Percentiles rank a stretch among this genome's conserved stretches.
These are phyloP conservation scores for Hypoxylon sp. DNA, from an alignment of 2,329 filamentous ascomycete genomes.

Conservation along the genomic window DNA sequence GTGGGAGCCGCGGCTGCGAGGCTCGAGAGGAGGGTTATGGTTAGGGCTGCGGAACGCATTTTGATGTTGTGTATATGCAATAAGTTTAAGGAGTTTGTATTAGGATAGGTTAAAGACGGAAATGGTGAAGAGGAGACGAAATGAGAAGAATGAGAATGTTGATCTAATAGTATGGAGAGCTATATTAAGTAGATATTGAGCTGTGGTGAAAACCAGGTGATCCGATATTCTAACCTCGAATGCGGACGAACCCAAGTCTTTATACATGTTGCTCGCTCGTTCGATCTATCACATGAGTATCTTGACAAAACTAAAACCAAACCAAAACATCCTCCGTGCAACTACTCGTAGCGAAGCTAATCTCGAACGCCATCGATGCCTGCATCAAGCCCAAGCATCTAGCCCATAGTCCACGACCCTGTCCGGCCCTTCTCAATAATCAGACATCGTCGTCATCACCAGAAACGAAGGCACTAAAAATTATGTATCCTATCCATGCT, in stretches of 20 bases:
- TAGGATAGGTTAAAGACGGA: background rate
- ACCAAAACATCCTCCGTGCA: constrained; percentile 5
- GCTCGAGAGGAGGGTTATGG: constrained; percentile 31
- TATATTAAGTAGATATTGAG: constrained; percentile 22
- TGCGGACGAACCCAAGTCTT: constrained; percentile 31
- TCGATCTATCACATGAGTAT: constrained; percentile 32
- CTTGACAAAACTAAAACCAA: background rate
- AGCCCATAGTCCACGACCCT: constrained; percentile 28
- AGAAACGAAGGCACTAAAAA: background rate
- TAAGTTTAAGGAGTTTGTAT: background rate
- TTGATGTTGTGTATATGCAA: constrained; percentile 10
- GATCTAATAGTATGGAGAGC: constrained; percentile 15
- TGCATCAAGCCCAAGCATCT: constrained; percentile 25
- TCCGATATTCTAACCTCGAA: constrained; percentile 7
- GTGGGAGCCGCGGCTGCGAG: constrained; percentile 45
- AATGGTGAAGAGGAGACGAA: background rate
- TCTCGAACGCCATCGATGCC: constrained; percentile 36
- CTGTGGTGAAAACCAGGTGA: constrained; percentile 19
- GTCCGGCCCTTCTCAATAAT: constrained; percentile 33
- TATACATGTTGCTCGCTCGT: constrained; percentile 39
- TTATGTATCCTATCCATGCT: background rate
- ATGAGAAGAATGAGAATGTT: constrained; percentile 7
- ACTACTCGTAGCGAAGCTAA: constrained; percentile 18
- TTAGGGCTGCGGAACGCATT: constrained; percentile 44
- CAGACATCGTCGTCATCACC: constrained; percentile 20